Evolutionary conservation across 176 grass and related monocot species (phyloP).

Genomic region (Carex littledalei): DNA sequence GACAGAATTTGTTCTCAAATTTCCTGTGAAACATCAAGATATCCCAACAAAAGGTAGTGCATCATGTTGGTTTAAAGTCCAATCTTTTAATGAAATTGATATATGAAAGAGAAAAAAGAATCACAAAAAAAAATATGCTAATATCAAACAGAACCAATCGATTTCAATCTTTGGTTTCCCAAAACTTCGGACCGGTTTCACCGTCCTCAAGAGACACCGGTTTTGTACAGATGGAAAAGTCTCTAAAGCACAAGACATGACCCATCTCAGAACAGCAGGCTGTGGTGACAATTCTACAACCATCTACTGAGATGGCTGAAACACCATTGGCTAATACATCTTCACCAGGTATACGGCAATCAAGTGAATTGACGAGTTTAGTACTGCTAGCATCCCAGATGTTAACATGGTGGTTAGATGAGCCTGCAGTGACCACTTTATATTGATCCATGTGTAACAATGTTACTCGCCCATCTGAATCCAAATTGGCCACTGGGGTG

Average conservation of each 20-base stretch:
- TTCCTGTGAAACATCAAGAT: background rate
- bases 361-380: slow-evolving; percentile 46
- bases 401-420: slow-evolving; percentile 38
- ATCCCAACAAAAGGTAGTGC: background rate
- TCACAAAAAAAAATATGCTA: background rate
- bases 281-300: slow-evolving; percentile 45
- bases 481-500: slow-evolving; percentile 47
- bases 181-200: slow-evolving; percentile 49
- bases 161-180: slow-evolving; percentile 22
- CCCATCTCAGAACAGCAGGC: slow-evolving; percentile 23
- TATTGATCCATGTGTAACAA: slow-evolving; percentile 78
- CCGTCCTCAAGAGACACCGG: slow-evolving; percentile 29
- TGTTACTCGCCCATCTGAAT: slow-evolving; percentile 49
- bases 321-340: slow-evolving; percentile 4
- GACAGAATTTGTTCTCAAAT: background rate
- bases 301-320: slow-evolving; percentile 61
- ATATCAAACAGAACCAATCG: background rate
- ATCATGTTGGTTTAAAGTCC: background rate
- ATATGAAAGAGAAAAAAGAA: background rate
- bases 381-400: slow-evolving; percentile 52
- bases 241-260: slow-evolving; percentile 35
- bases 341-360: slow-evolving; percentile 25
- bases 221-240: slow-evolving; percentile 44
- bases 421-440: slow-evolving; percentile 62
- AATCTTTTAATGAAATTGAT: background rate